Conservation (phyloP, 176 grass and related monocot species). For the Bromus sterilis region DNA sequence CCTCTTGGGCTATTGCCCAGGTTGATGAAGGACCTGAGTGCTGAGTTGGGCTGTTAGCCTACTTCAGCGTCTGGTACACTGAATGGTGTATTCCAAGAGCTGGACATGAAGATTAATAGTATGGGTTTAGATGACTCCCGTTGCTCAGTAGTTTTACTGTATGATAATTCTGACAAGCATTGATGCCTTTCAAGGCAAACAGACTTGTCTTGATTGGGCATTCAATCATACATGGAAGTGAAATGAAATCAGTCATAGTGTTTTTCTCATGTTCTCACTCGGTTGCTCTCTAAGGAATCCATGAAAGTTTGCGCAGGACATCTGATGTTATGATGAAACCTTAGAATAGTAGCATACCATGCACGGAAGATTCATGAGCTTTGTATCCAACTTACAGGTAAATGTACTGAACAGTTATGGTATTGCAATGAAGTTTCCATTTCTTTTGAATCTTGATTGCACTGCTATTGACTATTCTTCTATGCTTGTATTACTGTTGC, state of each 20-base stretch:
- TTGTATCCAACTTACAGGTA: conserved; percentile 2
- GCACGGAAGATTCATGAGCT: not conserved
- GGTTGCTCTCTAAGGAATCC: not conserved
- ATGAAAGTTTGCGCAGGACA: not conserved
- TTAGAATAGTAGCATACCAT: not conserved
- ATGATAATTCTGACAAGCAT: not conserved
- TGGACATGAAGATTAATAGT: not conserved
- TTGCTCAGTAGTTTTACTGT: not conserved
- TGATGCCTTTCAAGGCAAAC: not conserved
- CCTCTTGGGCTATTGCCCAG: conserved; percentile 20
- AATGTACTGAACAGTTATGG: not conserved
- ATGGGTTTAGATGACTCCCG: not conserved
- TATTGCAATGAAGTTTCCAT: not conserved
- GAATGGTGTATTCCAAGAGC: not conserved
- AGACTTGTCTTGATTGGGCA: not conserved
- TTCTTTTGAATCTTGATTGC: not conserved
- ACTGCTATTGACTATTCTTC: not conserved
- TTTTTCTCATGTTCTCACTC: not conserved
- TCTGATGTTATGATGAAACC: not conserved
- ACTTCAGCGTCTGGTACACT: not conserved
- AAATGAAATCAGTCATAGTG: not conserved
- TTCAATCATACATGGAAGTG: not conserved
- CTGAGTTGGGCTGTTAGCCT: not conserved
- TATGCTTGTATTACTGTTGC: not conserved
- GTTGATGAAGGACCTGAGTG: conserved; percentile 5